Evolutionary conservation across 2,329 filamentous ascomycete genomes (phyloP).

Genomic region (Epichloe brachyelytri): DNA sequence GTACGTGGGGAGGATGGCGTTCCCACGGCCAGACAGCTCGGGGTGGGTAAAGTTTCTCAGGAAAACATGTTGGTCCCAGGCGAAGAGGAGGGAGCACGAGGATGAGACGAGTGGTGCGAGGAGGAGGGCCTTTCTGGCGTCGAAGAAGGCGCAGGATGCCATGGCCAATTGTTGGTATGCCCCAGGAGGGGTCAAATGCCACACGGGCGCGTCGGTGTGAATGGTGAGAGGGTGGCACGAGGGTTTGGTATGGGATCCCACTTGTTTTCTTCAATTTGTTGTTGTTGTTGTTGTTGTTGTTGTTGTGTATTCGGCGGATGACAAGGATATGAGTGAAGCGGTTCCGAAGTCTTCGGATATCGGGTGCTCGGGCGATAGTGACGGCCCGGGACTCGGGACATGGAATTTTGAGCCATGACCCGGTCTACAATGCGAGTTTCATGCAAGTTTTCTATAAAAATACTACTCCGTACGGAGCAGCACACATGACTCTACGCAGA

Average conservation of each 20-base stretch:
- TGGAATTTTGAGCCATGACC: not conserved
- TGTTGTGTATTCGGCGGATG: not conserved
- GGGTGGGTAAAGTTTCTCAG: slow-evolving; percentile 22
- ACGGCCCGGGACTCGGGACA: not conserved
- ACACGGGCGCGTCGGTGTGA: not conserved
- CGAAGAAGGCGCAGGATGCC: slow-evolving; percentile 25
- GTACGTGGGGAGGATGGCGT: slow-evolving; percentile 28
- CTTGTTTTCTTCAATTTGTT: too few relatives aligned
- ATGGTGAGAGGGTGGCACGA: too few relatives aligned
- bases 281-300: not conserved
- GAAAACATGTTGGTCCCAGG: slow-evolving; percentile 31
- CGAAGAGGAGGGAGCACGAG: slow-evolving; percentile 31
- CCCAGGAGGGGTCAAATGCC: not conserved
- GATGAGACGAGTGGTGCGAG: slow-evolving; percentile 33
- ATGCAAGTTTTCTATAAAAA: too few relatives aligned
- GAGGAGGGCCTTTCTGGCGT: slow-evolving; percentile 25
- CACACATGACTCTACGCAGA: too few relatives aligned
- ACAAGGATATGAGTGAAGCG: not conserved
- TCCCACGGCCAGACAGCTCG: slow-evolving; percentile 16
- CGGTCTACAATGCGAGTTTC: too few relatives aligned
- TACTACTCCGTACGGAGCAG: too few relatives aligned
- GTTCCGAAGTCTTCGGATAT: not conserved
- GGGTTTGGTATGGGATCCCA: too few relatives aligned
- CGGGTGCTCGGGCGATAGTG: not conserved
- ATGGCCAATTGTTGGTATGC: slow-evolving; percentile 10